phyloP scores from a whole-genome alignment of 768 basidiomycete genomes.

The Psilocybe sp. region DNA sequence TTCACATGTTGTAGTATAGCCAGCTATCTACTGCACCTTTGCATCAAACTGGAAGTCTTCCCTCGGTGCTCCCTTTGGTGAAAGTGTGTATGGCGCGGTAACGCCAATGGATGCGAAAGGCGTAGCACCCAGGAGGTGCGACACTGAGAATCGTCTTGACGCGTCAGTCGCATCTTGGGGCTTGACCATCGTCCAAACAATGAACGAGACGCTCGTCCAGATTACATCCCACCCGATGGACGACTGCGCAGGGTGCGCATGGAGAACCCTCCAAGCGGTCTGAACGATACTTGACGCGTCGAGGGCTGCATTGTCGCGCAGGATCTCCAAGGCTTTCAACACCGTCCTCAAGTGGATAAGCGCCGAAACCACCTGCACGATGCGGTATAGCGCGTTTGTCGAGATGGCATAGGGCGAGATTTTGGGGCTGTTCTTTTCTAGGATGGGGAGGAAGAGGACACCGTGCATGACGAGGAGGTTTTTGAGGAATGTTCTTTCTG shows the following conservation, averaged over 20 bases:
- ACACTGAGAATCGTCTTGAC: slow-evolving; percentile 11
- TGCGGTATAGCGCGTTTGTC: slow-evolving; percentile 31
- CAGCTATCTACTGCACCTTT: too few species aligned
- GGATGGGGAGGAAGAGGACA: slow-evolving; percentile 51
- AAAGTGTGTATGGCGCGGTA: slow-evolving; percentile 23
- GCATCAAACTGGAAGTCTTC: too few species aligned
- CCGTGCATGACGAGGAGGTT: slow-evolving; percentile 63
- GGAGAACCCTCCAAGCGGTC: slow-evolving; percentile 34
- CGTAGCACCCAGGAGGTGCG: slow-evolving; percentile 22
- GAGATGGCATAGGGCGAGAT: slow-evolving; percentile 17
- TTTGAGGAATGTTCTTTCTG: slow-evolving; percentile 45
- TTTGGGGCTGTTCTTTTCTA: slow-evolving; percentile 17
- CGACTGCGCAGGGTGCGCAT: slow-evolving; percentile 58
- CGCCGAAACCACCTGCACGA: slow-evolving; percentile 28
- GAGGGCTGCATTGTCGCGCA: slow-evolving; percentile 13
- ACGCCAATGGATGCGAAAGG: slow-evolving; percentile 23
- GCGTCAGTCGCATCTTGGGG: neutral
- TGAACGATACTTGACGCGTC: slow-evolving; percentile 18
- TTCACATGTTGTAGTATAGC: neutral
- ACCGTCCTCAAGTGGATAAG: slow-evolving; percentile 34
- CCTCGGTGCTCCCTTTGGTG: neutral
- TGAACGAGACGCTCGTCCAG: slow-evolving; percentile 47
- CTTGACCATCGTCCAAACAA: slow-evolving; percentile 28
- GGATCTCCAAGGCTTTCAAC: slow-evolving; percentile 16
- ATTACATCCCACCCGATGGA: slow-evolving; percentile 66